Percentiles rank a stretch among this genome's conserved stretches.
Evolutionary conservation across 2,329 filamentous ascomycete species (phyloP).

Genomic region (Phaeomoniella chlamydospora): DNA sequence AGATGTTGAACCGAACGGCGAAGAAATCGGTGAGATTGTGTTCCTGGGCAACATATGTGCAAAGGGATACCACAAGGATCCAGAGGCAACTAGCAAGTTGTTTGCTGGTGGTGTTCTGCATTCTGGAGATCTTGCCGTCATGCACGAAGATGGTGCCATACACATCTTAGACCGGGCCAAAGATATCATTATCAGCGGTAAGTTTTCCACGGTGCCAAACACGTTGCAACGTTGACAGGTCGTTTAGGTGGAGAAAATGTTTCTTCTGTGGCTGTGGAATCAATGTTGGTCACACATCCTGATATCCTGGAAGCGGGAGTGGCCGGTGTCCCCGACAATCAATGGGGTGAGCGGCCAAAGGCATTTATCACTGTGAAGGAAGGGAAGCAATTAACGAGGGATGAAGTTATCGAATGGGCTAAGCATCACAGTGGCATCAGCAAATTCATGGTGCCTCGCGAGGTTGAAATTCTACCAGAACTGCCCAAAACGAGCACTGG

Average conservation of each 20-base stretch:
- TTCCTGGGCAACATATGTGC: constrained; percentile 86
- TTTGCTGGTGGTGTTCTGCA: constrained; percentile 79
- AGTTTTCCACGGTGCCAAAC: constrained; percentile 13
- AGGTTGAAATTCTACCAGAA: constrained; percentile 67
- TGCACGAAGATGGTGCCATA: constrained; percentile 78
- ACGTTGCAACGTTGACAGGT: neutral
- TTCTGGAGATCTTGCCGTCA: constrained; percentile 84
- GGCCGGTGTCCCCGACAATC: constrained; percentile 70
- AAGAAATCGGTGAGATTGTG: constrained; percentile 71
- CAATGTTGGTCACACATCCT: constrained; percentile 76
- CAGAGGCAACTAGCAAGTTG: constrained; percentile 69
- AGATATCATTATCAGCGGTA: constrained; percentile 94
- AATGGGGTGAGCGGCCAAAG: constrained; percentile 95
- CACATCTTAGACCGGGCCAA: constrained; percentile 91
- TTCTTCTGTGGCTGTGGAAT: constrained; percentile 80
- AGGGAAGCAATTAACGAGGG: constrained; percentile 44
- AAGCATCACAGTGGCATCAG: constrained; percentile 67
- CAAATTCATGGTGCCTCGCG: constrained; percentile 70
- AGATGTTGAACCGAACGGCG: constrained; percentile 54
- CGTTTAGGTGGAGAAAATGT: constrained; percentile 82
- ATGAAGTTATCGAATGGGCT: constrained; percentile 75
- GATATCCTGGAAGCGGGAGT: constrained; percentile 84
- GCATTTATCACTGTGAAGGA: constrained; percentile 74
- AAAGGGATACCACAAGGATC: constrained; percentile 83
- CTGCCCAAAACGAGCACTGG: constrained; percentile 95